Base-by-base conservation (phyloP, 352 stramenopile genomes). In the Phytopythium vexans region DNA sequence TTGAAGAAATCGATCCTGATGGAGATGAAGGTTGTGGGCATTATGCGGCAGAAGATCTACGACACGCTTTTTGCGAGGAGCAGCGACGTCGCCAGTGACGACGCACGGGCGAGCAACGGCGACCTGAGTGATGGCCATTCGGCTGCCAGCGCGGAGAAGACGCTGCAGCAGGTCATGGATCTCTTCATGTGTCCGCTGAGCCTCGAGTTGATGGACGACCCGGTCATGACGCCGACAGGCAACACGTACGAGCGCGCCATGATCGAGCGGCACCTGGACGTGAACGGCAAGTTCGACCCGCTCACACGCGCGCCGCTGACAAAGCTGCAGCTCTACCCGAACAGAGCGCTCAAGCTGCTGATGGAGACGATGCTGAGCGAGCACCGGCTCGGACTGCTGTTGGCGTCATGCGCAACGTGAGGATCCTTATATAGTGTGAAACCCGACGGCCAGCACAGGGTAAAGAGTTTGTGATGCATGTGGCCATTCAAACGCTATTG, bases 231-330 rank as follows among this genome's bases (percentile, higher is more conserved):
- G 3, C 77, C 80, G 3, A 80, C 80, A 14, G 80, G 80, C n/a
- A 78, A 86, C 55, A 85, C 80, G 41, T 91, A 88, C 56, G 80
- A 91, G 38, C 80, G 80, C 35, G 71, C 77, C 1, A 88, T 91
- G 80, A 91, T 91, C 38, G 77, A 91, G 46, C 70, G 74, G 21
- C 80, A 91, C 46, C 58, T 91, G 9, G 71, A 79, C 38, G 65
- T 87, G 6, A 91, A 91, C 54, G 80, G 80, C 47, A 73, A 80
- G 31, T 91, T 88, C 41, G 80, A 91, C 55, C 80, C 80, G 16
- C 69, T 88, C 52, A 88, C 80, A 3, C 66, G 75, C 16, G 60
- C 70, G 5, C 69, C 73, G n/a, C 39, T 91, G 32, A 77, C 66
- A 15, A 85, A 85, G 50, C 60, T 58, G 21, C 73, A 86, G 45